Base-by-base conservation (phyloP, 2,329 filamentous ascomycete species). In the Diplodia seriata region DNA sequence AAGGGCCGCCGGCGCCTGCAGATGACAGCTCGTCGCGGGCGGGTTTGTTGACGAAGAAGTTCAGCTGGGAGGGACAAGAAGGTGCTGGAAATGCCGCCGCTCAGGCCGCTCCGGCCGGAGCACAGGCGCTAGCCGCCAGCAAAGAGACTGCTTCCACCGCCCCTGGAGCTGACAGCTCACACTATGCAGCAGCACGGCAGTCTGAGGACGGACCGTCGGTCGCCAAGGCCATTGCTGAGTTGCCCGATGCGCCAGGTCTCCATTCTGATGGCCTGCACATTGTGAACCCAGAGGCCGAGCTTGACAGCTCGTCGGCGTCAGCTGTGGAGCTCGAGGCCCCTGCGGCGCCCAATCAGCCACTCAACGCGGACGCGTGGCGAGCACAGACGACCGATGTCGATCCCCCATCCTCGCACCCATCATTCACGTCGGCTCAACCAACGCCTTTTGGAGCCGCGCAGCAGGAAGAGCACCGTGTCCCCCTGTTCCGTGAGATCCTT, bases 401-500 rank as follows among this genome's bases (percentile, higher is more conserved):
- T 67, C 64, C 64, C 64, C 53, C 64, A 56, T 67, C 64, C 64
- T 63, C 57, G 26, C 57, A 50, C 23, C 38, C 40, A 33, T n/a
- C 43, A 14, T 36, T 63, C 43, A 38, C 59, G 47, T 29, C 59
- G 43, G 40, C 33, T 18, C 59, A 63, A 51, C 29, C 33, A 23
- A 20, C 47, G 29, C 8, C 59, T 26, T 31, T 49, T 51, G 59
- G 43, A 51, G 29, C 43, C 43, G 59, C 59, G 31, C 64, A 67
- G 47, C 50, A 65, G 36, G 50, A 65, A n/a, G 43, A 47, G 50
- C 47, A 54, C 43, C 64, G 64, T 31, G 50, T 68, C 18, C 66
- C 66, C 26, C 57, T 57, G 40, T 94, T 96, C 79, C 87, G 89
- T 62, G 91, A 97, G 68, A 97, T 97, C 69, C 84, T 93, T 73